A percentile compares a stretch with the other conserved stretches of the same genome.
phyloP scores from a whole-genome alignment of 2,329 filamentous ascomycete species.

The Xylariaceae sp. region DNA sequence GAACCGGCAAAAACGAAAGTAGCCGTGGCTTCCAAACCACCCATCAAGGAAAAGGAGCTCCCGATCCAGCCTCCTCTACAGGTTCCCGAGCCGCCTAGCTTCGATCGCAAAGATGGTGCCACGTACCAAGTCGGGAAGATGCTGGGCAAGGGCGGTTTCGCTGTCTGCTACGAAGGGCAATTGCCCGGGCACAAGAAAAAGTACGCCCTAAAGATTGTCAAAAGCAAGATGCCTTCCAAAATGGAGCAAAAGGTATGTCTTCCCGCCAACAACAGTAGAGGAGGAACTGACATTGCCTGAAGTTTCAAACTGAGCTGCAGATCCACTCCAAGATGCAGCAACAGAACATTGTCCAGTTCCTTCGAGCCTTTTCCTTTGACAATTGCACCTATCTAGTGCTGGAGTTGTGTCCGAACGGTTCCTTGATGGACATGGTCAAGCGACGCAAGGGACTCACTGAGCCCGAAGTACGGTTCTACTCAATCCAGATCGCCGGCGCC shows the following conservation, averaged over 20 bases:
- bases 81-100: slow-evolving; percentile 60
- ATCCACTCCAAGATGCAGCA: slow-evolving; percentile 98
- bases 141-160: slow-evolving; percentile 77
- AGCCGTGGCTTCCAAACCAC: slow-evolving; percentile 29
- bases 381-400: slow-evolving; percentile 90
- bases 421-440: slow-evolving; percentile 96
- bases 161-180: slow-evolving; percentile 73
- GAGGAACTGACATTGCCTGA: slow-evolving; percentile 7
- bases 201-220: slow-evolving; percentile 78
- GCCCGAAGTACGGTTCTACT: slow-evolving; percentile 89
- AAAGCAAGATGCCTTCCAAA: slow-evolving; percentile 75
- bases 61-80: slow-evolving; percentile 59
- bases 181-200: slow-evolving; percentile 61
- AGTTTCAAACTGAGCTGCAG: slow-evolving; percentile 82
- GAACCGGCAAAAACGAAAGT: slow-evolving; percentile 48
- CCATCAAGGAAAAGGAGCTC: slow-evolving; percentile 58
- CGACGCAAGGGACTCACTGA: slow-evolving; percentile 85
- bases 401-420: slow-evolving; percentile 92
- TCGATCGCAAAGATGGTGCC: slow-evolving; percentile 65
- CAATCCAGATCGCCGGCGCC: slow-evolving; percentile 90
- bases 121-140: slow-evolving; percentile 70
- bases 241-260: slow-evolving; percentile 73
- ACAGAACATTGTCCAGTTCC: slow-evolving; percentile 92
- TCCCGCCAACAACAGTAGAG: background rate
- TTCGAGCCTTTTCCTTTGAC: slow-evolving; percentile 87